Evolutionary conservation across 73 alveolate genomes (phyloP).

Genomic region (Blepharisma japonicum): DNA sequence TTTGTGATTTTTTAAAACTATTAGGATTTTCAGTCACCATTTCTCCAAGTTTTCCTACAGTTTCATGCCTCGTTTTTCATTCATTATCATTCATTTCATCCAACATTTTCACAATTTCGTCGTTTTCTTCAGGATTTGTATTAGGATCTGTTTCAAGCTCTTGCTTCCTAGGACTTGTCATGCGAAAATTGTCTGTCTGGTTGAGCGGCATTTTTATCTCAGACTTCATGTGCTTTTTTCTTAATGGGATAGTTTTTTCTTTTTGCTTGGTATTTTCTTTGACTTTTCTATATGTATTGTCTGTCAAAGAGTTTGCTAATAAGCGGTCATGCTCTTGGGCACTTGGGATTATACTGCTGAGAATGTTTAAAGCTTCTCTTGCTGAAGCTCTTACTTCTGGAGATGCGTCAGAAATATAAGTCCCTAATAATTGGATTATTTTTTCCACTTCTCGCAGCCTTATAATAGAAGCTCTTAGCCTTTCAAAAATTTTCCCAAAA

Average conservation of each 20-base stretch:
- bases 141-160: too few relatives aligned
- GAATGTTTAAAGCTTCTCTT: slow-evolving; percentile 23
- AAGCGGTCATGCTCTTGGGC: too few relatives aligned
- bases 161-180: too few relatives aligned
- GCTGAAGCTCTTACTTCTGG: slow-evolving; percentile 14
- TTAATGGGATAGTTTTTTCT: too few relatives aligned
- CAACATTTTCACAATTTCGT: not conserved
- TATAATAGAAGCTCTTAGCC: not conserved
- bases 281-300: too few relatives aligned
- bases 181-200: too few relatives aligned
- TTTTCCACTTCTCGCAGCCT: slow-evolving; percentile 3
- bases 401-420: slow-evolving; percentile 15
- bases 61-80: not conserved
- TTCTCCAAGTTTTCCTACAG: not conserved
- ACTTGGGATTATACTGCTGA: too few relatives aligned
- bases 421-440: not conserved
- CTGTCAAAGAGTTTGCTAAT: too few relatives aligned
- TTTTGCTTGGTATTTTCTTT: too few relatives aligned
- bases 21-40: not conserved
- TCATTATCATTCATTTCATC: not conserved
- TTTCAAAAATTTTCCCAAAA: slow-evolving; percentile 6
- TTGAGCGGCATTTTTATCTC: too few relatives aligned
- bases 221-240: too few relatives aligned
- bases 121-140: not conserved
- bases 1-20: not conserved